These are phyloP conservation scores for Hypoxylon sp. DNA, from an alignment of 2,329 filamentous ascomycete species.

Conservation along the genomic window DNA sequence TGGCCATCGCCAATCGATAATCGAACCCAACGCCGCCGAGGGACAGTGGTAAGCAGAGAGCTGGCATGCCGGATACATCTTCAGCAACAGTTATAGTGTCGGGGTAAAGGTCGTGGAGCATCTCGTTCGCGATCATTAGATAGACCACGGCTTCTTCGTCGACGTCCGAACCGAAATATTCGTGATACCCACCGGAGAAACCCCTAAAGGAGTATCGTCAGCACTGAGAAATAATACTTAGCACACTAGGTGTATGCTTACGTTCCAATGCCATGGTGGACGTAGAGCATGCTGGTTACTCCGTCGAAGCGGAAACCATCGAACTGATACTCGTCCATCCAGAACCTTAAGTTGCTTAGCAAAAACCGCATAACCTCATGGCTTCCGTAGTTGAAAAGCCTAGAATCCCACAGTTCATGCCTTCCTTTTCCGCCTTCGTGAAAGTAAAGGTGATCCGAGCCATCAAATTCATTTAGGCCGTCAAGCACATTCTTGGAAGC, in stretches of 20 bases:
- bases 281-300: slow-evolving; percentile 98
- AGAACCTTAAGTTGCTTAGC: slow-evolving; percentile 94
- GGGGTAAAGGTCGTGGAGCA: slow-evolving; percentile 92
- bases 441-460: slow-evolving; percentile 95
- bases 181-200: slow-evolving; percentile 97
- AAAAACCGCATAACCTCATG: slow-evolving; percentile 97
- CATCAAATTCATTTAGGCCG: slow-evolving; percentile 95
- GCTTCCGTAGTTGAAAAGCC: slow-evolving; percentile 95
- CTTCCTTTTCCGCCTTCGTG: slow-evolving; percentile 86
- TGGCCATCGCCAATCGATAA: slow-evolving; percentile 96
- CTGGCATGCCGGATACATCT: slow-evolving; percentile 98
- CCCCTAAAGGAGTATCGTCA: slow-evolving; percentile 70
- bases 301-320: slow-evolving; percentile 98
- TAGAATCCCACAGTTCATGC: slow-evolving; percentile 96
- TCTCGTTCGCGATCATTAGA: slow-evolving; percentile 95
- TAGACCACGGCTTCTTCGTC: slow-evolving; percentile 96
- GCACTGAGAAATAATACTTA: slow-evolving; percentile 12
- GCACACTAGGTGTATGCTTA: slow-evolving; percentile 63
- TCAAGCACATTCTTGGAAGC: slow-evolving; percentile 98
- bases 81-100: slow-evolving; percentile 92
- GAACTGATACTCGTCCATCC: slow-evolving; percentile 98
- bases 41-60: slow-evolving; percentile 87
- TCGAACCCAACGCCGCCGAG: slow-evolving; percentile 96
- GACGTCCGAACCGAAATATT: slow-evolving; percentile 91
- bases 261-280: slow-evolving; percentile 96